Evolutionary conservation across 495 filamentous ascomycete species (phyloP).

Genomic region (Penicillium odoratum): DNA sequence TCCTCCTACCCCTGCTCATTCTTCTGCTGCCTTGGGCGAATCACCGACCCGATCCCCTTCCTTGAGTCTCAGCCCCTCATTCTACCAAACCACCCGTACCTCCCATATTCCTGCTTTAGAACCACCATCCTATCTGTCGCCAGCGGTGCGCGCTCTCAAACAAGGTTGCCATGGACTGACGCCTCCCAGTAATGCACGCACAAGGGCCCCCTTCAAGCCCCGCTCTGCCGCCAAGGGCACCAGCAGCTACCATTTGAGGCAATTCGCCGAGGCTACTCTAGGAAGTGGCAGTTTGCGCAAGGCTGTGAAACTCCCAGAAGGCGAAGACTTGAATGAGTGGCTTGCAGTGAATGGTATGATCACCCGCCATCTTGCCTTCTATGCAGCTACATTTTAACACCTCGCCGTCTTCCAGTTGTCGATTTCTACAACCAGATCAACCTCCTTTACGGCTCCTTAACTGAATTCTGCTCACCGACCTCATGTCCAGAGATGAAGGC

Average conservation of each 20-base stretch:
- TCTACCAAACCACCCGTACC: slow-evolving; percentile 35
- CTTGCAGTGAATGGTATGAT: slow-evolving; percentile 85
- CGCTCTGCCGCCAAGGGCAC: slow-evolving; percentile 84
- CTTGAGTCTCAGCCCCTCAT: slow-evolving; percentile 27
- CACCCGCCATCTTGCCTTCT: not conserved
- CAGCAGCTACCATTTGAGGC: slow-evolving; percentile 91
- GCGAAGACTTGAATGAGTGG: slow-evolving; percentile 97
- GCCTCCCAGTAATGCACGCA: slow-evolving; percentile 78
- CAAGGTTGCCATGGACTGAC: slow-evolving; percentile 43
- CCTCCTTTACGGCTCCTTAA: slow-evolving; percentile 96
- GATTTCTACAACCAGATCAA: slow-evolving; percentile 99
- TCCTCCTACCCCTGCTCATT: slow-evolving; percentile 34
- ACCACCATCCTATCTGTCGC: slow-evolving; percentile 43
- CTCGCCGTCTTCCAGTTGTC: slow-evolving; percentile 66
- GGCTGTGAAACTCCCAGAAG: slow-evolving; percentile 94
- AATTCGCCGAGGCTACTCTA: slow-evolving; percentile 96
- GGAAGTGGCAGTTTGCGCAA: slow-evolving; percentile 94
- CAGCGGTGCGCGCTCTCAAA: slow-evolving; percentile 43
- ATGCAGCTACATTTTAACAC: slow-evolving; percentile 7
- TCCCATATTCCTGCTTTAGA: slow-evolving; percentile 34
- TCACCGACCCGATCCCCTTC: slow-evolving; percentile 16
- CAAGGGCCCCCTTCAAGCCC: slow-evolving; percentile 87
- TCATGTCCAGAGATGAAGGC: slow-evolving; percentile 99
- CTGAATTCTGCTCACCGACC: slow-evolving; percentile 96
- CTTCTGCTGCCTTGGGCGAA: slow-evolving; percentile 33